A percentile compares a stretch with the other conserved stretches of the same genome.
phyloP scores from a whole-genome alignment of 2,329 filamentous ascomycete genomes.

The Metarhizium rileyi region DNA sequence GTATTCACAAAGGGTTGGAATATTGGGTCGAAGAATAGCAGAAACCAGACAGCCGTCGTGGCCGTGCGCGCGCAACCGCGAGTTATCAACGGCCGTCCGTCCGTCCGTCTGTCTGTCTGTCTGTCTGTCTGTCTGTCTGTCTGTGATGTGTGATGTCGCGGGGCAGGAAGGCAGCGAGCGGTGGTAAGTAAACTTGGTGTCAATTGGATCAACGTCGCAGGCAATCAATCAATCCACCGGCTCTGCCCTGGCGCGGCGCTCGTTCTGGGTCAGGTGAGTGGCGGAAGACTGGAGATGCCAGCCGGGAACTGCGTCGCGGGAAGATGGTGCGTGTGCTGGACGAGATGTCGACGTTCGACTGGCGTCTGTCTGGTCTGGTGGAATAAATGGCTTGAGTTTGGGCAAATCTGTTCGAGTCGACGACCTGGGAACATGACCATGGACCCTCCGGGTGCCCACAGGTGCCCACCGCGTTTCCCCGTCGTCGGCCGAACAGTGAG shows the following conservation, averaged over 20 bases:
- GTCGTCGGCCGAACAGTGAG: too few relatives aligned
- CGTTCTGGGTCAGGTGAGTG: not conserved
- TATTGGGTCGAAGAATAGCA: not conserved
- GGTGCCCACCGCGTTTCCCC: too few relatives aligned
- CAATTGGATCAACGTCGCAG: not conserved
- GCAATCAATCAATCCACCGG: too few relatives aligned
- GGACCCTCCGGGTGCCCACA: not conserved
- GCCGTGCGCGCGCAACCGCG: not conserved
- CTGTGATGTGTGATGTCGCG: not conserved
- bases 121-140: too few relatives aligned
- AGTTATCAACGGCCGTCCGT: too few relatives aligned
- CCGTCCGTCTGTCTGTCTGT: too few relatives aligned
- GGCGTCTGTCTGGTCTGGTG: too few relatives aligned
- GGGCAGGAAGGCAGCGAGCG: not conserved
- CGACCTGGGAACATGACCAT: not conserved
- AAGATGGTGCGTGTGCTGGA: too few relatives aligned
- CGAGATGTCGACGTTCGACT: not conserved
- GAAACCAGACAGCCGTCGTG: not conserved
- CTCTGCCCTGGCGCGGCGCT: not conserved
- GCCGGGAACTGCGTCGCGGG: not conserved
- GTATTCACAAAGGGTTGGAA: not conserved
- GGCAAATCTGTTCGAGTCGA: not conserved
- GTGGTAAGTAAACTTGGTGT: not conserved
- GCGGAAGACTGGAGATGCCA: not conserved
- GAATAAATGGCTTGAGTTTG: not conserved